These are phyloP conservation scores for Phyllosticta citribraziliensis DNA, from an alignment of 2,329 filamentous ascomycete genomes.

Conservation along the genomic window DNA sequence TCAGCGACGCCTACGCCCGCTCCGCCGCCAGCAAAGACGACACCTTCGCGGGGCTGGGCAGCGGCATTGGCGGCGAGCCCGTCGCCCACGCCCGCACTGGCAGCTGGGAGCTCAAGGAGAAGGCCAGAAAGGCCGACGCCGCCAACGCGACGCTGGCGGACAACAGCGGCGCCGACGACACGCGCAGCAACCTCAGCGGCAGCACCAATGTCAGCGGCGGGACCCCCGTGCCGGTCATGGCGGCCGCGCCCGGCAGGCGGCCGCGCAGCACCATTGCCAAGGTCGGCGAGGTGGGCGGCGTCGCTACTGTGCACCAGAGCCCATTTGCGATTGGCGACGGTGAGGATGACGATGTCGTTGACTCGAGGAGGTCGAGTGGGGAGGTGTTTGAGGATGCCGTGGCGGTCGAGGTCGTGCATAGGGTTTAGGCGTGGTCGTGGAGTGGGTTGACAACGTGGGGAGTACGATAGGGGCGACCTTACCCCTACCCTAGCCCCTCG, in stretches of 20 bases:
- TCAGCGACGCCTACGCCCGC: conserved; percentile 28
- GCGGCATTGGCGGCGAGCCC: conserved; percentile 17
- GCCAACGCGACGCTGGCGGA: not conserved
- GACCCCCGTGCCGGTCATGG: no score
- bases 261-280: not conserved
- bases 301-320: not conserved
- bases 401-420: conserved; percentile 36
- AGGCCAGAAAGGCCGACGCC: conserved; percentile 13
- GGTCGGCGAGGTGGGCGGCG: not conserved
- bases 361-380: conserved; percentile 32
- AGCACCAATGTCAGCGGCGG: not conserved
- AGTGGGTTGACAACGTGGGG: not conserved
- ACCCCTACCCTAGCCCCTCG: no score
- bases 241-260: not conserved
- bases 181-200: conserved; percentile 5
- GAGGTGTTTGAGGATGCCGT: conserved; percentile 35
- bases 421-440: conserved; percentile 27
- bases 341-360: conserved; percentile 18
- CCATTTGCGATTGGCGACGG: conserved; percentile 7
- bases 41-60: conserved; percentile 22
- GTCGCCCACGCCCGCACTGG: conserved; percentile 44
- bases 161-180: not conserved
- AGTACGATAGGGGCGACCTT: no score
- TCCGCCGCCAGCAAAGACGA: conserved; percentile 22
- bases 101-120: conserved; percentile 46